A percentile compares a stretch with the other conserved stretches of the same genome.
These are phyloP conservation scores for Linnemannia exigua DNA, from an alignment of 192 early-diverging fungal species.

Conservation along the genomic window DNA sequence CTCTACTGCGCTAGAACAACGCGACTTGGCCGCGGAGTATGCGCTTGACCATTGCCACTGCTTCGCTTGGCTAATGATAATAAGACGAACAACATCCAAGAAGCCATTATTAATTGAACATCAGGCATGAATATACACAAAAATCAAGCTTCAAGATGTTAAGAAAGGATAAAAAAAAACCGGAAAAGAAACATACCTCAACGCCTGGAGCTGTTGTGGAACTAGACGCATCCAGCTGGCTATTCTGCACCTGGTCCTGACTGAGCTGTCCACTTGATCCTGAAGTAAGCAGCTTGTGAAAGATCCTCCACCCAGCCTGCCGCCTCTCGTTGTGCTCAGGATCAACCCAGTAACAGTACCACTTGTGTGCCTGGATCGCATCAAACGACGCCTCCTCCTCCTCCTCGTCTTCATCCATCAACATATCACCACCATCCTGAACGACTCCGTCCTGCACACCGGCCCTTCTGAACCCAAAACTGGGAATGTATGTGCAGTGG, in stretches of 20 bases:
- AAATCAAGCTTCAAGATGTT: background rate
- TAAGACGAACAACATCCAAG: background rate
- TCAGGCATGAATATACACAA: background rate
- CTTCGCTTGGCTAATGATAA: slow-evolving; percentile 19
- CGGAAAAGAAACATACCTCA: background rate
- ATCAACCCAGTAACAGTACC: slow-evolving; percentile 56
- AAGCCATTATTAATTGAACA: no score
- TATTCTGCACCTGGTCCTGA: background rate
- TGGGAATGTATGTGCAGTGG: slow-evolving; percentile 28
- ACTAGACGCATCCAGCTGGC: background rate
- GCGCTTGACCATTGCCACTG: slow-evolving; percentile 21
- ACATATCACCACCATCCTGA: background rate
- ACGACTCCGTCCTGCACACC: background rate
- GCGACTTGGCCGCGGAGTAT: slow-evolving; percentile 25
- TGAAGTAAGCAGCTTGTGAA: slow-evolving; percentile 13
- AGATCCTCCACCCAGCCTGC: slow-evolving; percentile 35
- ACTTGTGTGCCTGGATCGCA: slow-evolving; percentile 38
- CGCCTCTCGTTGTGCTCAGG: slow-evolving; percentile 4
- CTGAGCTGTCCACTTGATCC: background rate
- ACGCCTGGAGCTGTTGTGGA: background rate
- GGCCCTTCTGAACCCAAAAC: background rate
- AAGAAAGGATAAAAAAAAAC: background rate
- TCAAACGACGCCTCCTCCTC: slow-evolving; percentile 30
- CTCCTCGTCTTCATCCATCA: background rate
- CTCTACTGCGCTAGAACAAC: no score